Base-by-base conservation (phyloP, 805 yeast genomes). In the Starmerella etchellsii region DNA sequence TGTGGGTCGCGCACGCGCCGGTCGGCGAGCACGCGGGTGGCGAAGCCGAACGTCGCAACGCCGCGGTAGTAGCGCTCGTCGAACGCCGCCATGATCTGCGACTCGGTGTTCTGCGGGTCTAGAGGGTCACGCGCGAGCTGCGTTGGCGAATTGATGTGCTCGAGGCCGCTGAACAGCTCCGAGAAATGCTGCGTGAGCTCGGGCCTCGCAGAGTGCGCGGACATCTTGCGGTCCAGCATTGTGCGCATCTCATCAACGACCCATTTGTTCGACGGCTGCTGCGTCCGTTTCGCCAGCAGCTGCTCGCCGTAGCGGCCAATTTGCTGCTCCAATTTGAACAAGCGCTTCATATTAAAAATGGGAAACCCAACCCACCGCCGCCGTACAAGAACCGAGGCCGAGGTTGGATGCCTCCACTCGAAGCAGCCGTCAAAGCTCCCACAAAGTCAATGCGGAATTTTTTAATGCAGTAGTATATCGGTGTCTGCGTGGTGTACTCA, bases 21-120 rank as follows among this genome's bases (percentile, higher is more conserved):
- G 38, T 52, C 54, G 10, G 41, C 42, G n/a, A 57, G 42, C 10
- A 56, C 42, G 21, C 45, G 47, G 4, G 45, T 34, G 8, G 59
- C 53, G 16, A 51, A 46, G n/a, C 32, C 37, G 24, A 46, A 41
- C 2, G 53, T 39, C 8, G 57, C 48, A 16, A 37, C 46, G 5
- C 59, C 57, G 25, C 47, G 53, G 40, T 51, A 57, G 32, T 55
- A 56, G 14, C 46, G 40, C 26, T 42, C 46, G 27, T 54, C 51
- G 30, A 57, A 54, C 7, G 43, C 40, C 13, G 31, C 34, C 11
- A 54, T 31, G 16, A 55, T 46, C n/a, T 49, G 45, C 9, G 18
- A n/a, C 39, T 46, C 50, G 13, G 43, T 26, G 35, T 39, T 28
- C 22, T 18, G 31, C 1, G 49, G 38, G 15, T 25, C 36, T 19